phyloP scores from a whole-genome alignment of 2,329 filamentous ascomycete genomes.

The Didymellaceae sp. region DNA sequence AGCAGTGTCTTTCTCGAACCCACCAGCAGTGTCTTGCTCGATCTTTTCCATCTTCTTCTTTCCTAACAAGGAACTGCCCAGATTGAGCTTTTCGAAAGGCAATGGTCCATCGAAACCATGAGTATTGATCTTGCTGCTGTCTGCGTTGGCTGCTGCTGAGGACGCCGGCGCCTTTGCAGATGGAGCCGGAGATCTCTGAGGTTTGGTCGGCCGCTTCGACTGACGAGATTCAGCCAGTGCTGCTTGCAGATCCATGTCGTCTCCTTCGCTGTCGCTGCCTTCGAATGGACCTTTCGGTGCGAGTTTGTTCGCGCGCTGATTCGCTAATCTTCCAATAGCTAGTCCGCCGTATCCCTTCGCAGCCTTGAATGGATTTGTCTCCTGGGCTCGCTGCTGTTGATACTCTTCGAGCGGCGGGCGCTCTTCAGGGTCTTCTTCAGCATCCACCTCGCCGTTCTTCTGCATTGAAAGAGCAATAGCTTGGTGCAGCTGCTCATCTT shows the following conservation, averaged over 20 bases:
- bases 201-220: constrained; percentile 44
- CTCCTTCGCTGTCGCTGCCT: constrained; percentile 69
- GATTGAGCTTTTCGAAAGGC: constrained; percentile 82
- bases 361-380: constrained; percentile 49
- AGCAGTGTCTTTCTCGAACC: constrained; percentile 64
- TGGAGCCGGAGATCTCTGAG: constrained; percentile 44
- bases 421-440: constrained; percentile 54
- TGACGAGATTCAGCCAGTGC: constrained; percentile 75
- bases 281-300: constrained; percentile 42
- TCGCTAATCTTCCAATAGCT: constrained; percentile 76
- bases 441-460: constrained; percentile 63
- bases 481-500: constrained; percentile 77
- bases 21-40: constrained; percentile 65
- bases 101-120: constrained; percentile 77
- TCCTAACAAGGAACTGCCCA: constrained; percentile 66
- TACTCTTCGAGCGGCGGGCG: constrained; percentile 56
- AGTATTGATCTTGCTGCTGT: constrained; percentile 52
- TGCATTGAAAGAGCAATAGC: constrained; percentile 86
- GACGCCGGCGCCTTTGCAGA: constrained; percentile 18
- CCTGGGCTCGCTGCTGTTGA: constrained; percentile 52
- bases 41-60: constrained; percentile 61
- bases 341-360: constrained; percentile 53
- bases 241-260: constrained; percentile 77
- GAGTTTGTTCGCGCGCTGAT: constrained; percentile 70
- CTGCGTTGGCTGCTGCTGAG: constrained; percentile 39